A percentile compares a stretch with the other conserved stretches of the same genome.
These are phyloP conservation scores for Psilocybe sp. DNA, from an alignment of 768 basidiomycete species.

Conservation along the genomic window DNA sequence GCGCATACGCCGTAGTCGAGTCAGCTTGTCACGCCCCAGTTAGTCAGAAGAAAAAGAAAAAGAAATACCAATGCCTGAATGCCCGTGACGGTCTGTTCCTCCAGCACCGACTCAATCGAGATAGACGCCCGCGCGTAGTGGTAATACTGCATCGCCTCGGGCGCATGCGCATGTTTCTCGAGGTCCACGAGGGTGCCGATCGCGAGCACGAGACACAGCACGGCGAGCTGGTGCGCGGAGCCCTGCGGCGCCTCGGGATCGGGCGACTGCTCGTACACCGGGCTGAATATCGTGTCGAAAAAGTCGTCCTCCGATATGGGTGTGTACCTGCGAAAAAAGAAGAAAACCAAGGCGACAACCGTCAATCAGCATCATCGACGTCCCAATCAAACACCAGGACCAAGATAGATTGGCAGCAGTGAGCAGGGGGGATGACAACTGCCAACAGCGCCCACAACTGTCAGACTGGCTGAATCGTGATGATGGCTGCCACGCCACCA, in stretches of 20 bases:
- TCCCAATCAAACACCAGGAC: too few species aligned
- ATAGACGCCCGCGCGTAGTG: constrained; percentile 59
- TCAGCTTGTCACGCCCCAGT: neutral
- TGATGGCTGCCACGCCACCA: too few species aligned
- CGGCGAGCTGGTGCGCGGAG: constrained; percentile 52
- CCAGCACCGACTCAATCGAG: constrained; percentile 60
- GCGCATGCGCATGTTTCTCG: constrained; percentile 46
- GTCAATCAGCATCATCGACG: neutral
- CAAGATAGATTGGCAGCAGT: too few species aligned
- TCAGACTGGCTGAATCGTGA: too few species aligned
- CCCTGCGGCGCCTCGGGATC: constrained; percentile 32
- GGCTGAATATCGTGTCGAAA: constrained; percentile 46
- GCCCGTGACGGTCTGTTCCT: constrained; percentile 58
- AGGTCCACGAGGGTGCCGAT: constrained; percentile 63
- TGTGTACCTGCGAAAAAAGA: constrained; percentile 46
- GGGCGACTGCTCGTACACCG: constrained; percentile 44
- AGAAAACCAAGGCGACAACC: neutral
- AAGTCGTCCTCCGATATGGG: constrained; percentile 64
- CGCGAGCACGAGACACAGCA: constrained; percentile 64
- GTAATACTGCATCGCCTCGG: constrained; percentile 58
- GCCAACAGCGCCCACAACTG: too few species aligned
- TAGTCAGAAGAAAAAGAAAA: neutral
- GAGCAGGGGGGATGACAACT: too few species aligned
- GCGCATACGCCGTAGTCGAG: constrained; percentile 4
- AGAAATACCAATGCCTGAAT: constrained; percentile 61